These are phyloP conservation scores for Aspergillaceae sp. DNA, from an alignment of 2,329 filamentous ascomycete genomes.

Conservation along the genomic window DNA sequence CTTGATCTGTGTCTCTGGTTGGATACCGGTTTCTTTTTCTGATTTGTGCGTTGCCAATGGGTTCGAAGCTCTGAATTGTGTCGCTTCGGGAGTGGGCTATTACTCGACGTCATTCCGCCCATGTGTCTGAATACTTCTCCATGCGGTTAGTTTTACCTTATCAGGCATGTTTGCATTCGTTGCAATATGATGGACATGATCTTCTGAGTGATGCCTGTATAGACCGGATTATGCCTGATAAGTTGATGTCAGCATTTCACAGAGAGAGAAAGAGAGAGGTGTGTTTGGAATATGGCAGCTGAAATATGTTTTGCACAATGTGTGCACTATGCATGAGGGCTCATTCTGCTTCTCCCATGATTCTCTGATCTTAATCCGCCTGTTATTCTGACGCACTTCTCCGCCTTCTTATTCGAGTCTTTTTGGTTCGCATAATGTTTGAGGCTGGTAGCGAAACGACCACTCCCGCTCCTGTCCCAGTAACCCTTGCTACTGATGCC, in stretches of 20 bases:
- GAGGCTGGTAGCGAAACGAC: background rate
- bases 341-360: background rate
- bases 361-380: background rate
- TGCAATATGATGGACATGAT: background rate
- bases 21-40: too few relatives aligned
- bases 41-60: too few relatives aligned
- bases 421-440: background rate
- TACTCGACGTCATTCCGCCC: conserved; percentile 19
- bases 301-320: too few relatives aligned
- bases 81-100: background rate
- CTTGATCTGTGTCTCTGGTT: conserved; percentile 4
- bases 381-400: background rate
- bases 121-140: background rate
- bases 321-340: too few relatives aligned
- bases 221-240: too few relatives aligned
- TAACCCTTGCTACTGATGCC: conserved; percentile 1
- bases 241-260: too few relatives aligned
- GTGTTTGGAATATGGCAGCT: too few relatives aligned
- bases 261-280: too few relatives aligned
- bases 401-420: background rate
- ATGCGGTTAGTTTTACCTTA: background rate
- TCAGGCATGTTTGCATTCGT: background rate
- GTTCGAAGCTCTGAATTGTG: too few relatives aligned
- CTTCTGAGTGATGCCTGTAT: background rate
- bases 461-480: background rate